Base-by-base conservation (phyloP, 2,329 filamentous ascomycete species). In the Sclerotinia nivalis region DNA sequence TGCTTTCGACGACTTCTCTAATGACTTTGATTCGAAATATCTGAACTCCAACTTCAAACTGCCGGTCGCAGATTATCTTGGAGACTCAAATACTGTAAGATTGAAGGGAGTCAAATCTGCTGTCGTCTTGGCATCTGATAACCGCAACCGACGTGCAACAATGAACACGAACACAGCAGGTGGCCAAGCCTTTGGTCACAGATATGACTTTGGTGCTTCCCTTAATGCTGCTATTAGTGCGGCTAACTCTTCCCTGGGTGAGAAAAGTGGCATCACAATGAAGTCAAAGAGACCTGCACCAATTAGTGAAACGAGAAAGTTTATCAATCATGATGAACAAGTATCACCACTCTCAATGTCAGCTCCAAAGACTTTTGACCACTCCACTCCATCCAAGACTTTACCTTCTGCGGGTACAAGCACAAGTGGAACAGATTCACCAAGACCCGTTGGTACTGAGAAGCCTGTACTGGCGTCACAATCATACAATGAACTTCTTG, bases 161-260 rank as follows among this genome's bases (percentile, higher is more conserved):
- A 25, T 64, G 1, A 81, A 86, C 2, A 86, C 87, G 10, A 69
- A 69, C 45, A 25, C 64, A 2, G 64, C 64, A 0, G 88, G 86
- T 73, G 88, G 89, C 37, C 89, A 92, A 75, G 91, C 90, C 25
- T 97, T 98, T 79, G 92, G 93, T 60, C 94, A 94, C 80, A 91
- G 96, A 68, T 99, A 99, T 79, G 95, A 98, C 82, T 98, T 99
- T 80, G 90, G 92, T 72, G 93, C 93, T n/a, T 98, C 96, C 0
- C 85, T 98, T 43, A 90, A 87, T 67, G 93, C 93, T 66, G 93
- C 93, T 18, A 91, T 95, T 78, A 89, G 90, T 77, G 89, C 88
- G 40, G 89, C 91, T 60, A 91, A 92, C 77, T 88, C 88, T 73
- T 83, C 84, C 20, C 81, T 87, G 73, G 83, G 85, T 72, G 87